phyloP scores from a whole-genome alignment of 164 flowering plant species.

The Vitis amurensis region DNA sequence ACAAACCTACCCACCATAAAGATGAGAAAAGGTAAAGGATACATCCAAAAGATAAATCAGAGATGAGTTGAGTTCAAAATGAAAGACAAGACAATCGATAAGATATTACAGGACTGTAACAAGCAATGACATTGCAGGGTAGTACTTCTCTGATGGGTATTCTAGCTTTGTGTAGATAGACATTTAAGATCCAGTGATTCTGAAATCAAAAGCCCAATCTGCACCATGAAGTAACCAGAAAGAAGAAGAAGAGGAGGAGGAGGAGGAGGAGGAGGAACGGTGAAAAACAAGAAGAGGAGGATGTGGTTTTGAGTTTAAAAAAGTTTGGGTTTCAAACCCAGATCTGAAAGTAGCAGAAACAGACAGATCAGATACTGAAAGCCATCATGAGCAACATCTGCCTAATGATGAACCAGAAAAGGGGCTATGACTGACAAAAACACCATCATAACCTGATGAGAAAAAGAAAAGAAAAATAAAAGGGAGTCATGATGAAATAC shows the following conservation, averaged over 20 bases:
- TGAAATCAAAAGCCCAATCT: neutral
- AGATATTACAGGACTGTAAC: neutral
- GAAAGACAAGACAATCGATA: neutral
- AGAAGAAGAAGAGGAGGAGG: slow-evolving; percentile 2
- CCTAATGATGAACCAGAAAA: slow-evolving; percentile 18
- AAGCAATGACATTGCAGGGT: neutral
- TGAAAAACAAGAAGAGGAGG: too few species aligned
- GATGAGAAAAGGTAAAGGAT: neutral
- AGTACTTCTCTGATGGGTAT: neutral
- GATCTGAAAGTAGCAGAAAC: slow-evolving; percentile 27
- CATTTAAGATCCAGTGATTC: too few species aligned
- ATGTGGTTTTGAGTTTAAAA: neutral
- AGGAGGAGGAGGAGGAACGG: slow-evolving; percentile 1
- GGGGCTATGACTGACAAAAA: slow-evolving; percentile 20
- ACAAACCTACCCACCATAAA: neutral
- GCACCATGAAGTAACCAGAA: slow-evolving; percentile 8
- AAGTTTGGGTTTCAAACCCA: slow-evolving; percentile 10
- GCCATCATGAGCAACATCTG: slow-evolving; percentile 22
- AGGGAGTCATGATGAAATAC: slow-evolving; percentile 28
- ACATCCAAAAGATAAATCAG: neutral
- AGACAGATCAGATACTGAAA: slow-evolving; percentile 28
- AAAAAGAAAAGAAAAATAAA: slow-evolving; percentile 6
- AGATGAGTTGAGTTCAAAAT: too few species aligned
- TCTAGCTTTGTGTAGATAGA: neutral
- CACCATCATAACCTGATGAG: slow-evolving; percentile 21